Conservation (phyloP, 371 early-diverging fungal species). For the Mucor ambiguus region DNA sequence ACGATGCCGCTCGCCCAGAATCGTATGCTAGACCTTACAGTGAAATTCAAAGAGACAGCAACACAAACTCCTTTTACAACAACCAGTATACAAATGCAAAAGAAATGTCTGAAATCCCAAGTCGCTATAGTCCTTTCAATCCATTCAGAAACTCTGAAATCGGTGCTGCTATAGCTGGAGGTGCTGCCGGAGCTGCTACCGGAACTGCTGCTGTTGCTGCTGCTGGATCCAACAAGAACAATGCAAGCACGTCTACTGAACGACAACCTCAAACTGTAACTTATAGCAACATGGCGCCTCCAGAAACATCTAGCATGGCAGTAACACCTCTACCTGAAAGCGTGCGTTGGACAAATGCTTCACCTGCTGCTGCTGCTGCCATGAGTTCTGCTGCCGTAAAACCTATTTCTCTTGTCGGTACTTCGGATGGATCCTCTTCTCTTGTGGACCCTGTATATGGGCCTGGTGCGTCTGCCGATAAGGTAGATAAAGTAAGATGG, state of each 20-base stretch:
- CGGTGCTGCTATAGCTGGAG: background rate
- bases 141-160: constrained; percentile 35
- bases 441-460: constrained; percentile 6
- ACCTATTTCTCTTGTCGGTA: constrained; percentile 18
- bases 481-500: constrained; percentile 22
- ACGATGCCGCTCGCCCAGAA: constrained; percentile 19
- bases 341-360: constrained; percentile 31
- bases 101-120: constrained; percentile 23
- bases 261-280: background rate
- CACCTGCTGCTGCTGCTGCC: constrained; percentile 21
- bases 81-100: background rate
- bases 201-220: background rate
- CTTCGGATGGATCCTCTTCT: constrained; percentile 5
- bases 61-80: background rate
- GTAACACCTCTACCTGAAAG: constrained; percentile 12
- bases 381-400: constrained; percentile 42
- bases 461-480: background rate
- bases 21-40: constrained; percentile 20
- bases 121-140: constrained; percentile 30
- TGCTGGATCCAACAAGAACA: background rate
- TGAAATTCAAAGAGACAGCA: constrained; percentile 22
- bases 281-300: background rate
- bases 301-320: background rate
- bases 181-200: background rate
- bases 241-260: background rate